A percentile compares a stretch with the other conserved stretches of the same genome.
Evolutionary conservation across 2,329 filamentous ascomycete species (phyloP).

Genomic region (Myriosclerotinia duriaeana): DNA sequence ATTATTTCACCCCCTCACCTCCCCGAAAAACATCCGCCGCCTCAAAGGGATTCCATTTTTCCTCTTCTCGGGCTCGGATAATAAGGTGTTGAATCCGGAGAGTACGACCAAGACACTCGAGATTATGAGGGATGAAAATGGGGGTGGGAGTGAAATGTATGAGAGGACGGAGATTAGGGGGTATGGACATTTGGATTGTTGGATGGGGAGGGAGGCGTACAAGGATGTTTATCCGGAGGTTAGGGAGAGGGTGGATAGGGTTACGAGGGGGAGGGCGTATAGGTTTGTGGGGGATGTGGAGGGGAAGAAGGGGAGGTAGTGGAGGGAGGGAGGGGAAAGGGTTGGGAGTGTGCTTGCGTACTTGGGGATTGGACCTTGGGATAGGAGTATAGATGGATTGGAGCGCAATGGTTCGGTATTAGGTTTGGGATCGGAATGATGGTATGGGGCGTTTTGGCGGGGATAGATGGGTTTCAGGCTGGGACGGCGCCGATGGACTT

Average conservation of each 20-base stretch:
- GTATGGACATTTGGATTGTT: slow-evolving; percentile 62
- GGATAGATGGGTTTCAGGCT: background rate
- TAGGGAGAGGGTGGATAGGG: slow-evolving; percentile 54
- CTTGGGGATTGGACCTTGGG: background rate
- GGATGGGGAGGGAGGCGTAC: slow-evolving; percentile 60
- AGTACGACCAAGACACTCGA: slow-evolving; percentile 56
- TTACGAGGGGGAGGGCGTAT: slow-evolving; percentile 40
- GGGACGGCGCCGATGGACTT: background rate
- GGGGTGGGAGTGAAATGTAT: slow-evolving; percentile 49
- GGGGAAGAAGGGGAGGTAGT: background rate
- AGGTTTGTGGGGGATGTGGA: slow-evolving; percentile 31
- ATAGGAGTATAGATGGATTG: background rate
- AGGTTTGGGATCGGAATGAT: background rate
- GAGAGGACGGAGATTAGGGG: slow-evolving; percentile 53
- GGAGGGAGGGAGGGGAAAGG: background rate
- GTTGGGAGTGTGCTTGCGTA: background rate
- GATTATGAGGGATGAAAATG: slow-evolving; percentile 53
- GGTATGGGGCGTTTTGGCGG: background rate
- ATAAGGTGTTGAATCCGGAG: slow-evolving; percentile 55
- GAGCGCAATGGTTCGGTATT: background rate
- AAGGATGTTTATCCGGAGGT: slow-evolving; percentile 60
- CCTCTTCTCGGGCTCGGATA: slow-evolving; percentile 56
- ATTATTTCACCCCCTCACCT: slow-evolving; percentile 49
- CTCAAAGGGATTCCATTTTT: slow-evolving; percentile 56
- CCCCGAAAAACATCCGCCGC: slow-evolving; percentile 50